These are phyloP conservation scores for Ustilago hordei DNA, from an alignment of 1,284 basidiomycete genomes.

Conservation along the genomic window DNA sequence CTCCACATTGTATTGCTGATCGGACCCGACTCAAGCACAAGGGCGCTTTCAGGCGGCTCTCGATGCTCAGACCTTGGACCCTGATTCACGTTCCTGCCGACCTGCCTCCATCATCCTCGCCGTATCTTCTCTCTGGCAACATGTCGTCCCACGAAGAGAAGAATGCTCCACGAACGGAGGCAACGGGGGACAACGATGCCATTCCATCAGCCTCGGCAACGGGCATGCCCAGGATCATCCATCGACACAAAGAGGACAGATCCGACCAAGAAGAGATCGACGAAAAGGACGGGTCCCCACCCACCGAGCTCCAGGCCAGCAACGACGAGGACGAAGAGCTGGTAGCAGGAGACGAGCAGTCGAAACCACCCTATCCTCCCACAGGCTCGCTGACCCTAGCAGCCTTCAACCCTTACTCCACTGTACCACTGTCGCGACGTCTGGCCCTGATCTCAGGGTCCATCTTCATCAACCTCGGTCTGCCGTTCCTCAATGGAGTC, in stretches of 20 bases:
- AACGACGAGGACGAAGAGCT: conserved; percentile 18
- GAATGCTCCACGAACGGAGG: conserved; percentile 28
- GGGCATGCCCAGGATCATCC: conserved; percentile 58
- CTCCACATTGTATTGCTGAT: background rate
- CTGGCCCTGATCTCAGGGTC: conserved; percentile 76
- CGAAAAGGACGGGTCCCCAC: conserved; percentile 34
- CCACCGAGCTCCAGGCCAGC: conserved; percentile 17
- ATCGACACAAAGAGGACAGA: conserved; percentile 43
- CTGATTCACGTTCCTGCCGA: conserved; percentile 5
- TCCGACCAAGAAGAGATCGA: conserved; percentile 26
- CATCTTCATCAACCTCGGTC: conserved; percentile 87
- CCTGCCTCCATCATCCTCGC: background rate
- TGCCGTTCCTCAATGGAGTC: conserved; percentile 96
- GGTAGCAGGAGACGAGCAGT: conserved; percentile 5
- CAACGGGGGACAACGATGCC: conserved; percentile 27
- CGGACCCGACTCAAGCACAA: conserved; percentile 9
- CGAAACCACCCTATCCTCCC: conserved; percentile 35
- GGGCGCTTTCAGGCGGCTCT: conserved; percentile 15
- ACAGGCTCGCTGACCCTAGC: conserved; percentile 64
- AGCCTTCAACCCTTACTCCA: conserved; percentile 53
- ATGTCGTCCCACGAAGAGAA: conserved; percentile 25
- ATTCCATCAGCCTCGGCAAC: conserved; percentile 57
- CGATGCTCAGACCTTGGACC: conserved; percentile 7
- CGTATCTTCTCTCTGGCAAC: background rate
- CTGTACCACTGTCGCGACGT: conserved; percentile 48